These are phyloP conservation scores for Kalmusia sp. DNA, from an alignment of 2,329 filamentous ascomycete species.

Conservation along the genomic window DNA sequence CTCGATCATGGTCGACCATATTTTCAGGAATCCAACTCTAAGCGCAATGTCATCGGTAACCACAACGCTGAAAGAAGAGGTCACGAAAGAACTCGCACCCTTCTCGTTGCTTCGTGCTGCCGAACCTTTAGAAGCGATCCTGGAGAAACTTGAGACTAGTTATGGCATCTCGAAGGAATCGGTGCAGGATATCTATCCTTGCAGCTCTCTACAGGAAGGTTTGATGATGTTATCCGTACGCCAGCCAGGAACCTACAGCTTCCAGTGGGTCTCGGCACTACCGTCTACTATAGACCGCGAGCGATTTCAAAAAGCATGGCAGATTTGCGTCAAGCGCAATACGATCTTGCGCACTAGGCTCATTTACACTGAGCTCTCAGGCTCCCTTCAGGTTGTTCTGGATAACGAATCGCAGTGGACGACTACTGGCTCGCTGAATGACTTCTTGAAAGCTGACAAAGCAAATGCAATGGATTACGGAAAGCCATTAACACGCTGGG, in stretches of 20 bases:
- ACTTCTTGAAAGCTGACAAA: background rate
- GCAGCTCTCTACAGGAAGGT: background rate
- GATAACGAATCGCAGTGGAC: background rate
- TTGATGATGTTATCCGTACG: background rate
- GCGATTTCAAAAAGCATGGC: conserved; percentile 51
- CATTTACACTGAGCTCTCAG: conserved; percentile 1
- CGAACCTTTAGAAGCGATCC: background rate
- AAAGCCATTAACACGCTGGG: conserved; percentile 15
- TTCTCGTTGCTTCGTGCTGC: conserved; percentile 1
- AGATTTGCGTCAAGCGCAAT: conserved; percentile 46
- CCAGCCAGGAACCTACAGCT: background rate
- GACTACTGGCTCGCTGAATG: background rate
- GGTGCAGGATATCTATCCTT: background rate
- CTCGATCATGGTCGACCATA: background rate
- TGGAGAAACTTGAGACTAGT: background rate
- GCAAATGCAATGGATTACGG: background rate
- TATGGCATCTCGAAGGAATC: background rate
- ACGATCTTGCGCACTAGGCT: conserved; percentile 54
- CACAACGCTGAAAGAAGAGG: background rate
- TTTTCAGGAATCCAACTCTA: background rate
- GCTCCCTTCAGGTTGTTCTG: conserved; percentile 1
- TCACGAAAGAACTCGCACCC: background rate
- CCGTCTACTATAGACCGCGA: conserved; percentile 8
- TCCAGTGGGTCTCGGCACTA: background rate
- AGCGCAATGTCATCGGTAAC: background rate